Evolutionary conservation across 1,139 yeast genomes (phyloP).

Genomic region (Meyerozyma guilliermondii): DNA sequence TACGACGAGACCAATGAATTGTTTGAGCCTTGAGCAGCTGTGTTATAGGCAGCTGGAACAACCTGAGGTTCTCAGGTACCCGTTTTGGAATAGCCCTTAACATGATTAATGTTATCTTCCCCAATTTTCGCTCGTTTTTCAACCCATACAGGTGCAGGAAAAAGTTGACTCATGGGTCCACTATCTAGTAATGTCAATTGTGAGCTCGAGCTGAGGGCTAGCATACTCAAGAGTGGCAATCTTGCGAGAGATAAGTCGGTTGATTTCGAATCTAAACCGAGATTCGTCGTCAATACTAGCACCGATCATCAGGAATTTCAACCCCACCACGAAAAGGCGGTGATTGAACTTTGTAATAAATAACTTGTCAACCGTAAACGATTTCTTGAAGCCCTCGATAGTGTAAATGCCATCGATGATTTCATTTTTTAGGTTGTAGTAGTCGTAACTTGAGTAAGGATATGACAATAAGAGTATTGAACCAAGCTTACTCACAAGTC

Average conservation of each 20-base stretch:
- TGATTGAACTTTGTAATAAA: conserved; percentile 60
- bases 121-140: conserved; percentile 20
- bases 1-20: not conserved
- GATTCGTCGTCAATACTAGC: conserved; percentile 67
- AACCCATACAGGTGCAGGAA: not conserved
- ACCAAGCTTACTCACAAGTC: conserved; percentile 46
- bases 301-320: conserved; percentile 56
- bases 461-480: conserved; percentile 49
- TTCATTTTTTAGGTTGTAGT: conserved; percentile 28
- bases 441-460: conserved; percentile 42
- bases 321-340: conserved; percentile 51
- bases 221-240: conserved; percentile 18
- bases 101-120: conserved; percentile 2
- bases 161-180: not conserved
- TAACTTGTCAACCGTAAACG: conserved; percentile 44
- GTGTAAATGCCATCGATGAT: conserved; percentile 34
- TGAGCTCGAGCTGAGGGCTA: conserved; percentile 46
- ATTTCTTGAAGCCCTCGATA: conserved; percentile 46
- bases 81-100: conserved; percentile 6
- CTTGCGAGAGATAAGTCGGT: conserved; percentile 38
- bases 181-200: conserved; percentile 54
- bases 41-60: not conserved
- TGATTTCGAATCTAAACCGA: conserved; percentile 48
- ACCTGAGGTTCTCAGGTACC: not conserved
- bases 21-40: not conserved